Conservation (phyloP, 1,139 yeast species). For the Debaryomycetaceae sp. region DNA sequence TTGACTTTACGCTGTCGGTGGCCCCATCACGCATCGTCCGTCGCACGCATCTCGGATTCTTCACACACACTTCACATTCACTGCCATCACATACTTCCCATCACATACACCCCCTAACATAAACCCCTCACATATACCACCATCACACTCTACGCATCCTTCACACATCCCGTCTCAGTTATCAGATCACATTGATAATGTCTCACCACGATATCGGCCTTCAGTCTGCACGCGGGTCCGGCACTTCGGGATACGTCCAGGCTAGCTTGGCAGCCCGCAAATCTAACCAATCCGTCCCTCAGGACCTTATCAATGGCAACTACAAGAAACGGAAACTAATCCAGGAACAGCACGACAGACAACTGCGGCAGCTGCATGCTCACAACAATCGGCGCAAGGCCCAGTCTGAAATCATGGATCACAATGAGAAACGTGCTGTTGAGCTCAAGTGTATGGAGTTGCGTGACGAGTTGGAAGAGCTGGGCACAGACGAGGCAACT, state of each 20-base stretch:
- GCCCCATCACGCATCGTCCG: too few relatives aligned
- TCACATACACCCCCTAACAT: too few relatives aligned
- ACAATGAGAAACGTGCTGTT: conserved; percentile 35
- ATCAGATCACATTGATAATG: too few relatives aligned
- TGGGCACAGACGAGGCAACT: conserved; percentile 19
- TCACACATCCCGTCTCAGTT: too few relatives aligned
- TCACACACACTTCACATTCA: too few relatives aligned
- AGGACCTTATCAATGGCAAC: conserved; percentile 3
- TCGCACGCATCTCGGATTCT: too few relatives aligned
- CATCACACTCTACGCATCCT: too few relatives aligned
- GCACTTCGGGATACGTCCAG: conserved; percentile 64
- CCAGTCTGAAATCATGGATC: conserved; percentile 23
- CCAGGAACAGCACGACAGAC: conserved; percentile 6
- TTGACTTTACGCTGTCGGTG: too few relatives aligned
- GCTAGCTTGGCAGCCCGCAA: conserved; percentile 25
- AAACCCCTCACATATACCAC: too few relatives aligned
- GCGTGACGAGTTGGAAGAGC: conserved; percentile 45
- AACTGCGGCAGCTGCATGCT: background rate
- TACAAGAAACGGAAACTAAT: conserved; percentile 7
- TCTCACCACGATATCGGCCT: conserved; percentile 62
- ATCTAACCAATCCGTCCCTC: conserved; percentile 6
- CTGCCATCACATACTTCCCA: too few relatives aligned
- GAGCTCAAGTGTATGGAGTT: conserved; percentile 48
- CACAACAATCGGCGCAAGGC: conserved; percentile 2
- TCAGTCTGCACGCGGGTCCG: conserved; percentile 56